Evolutionary conservation across 1,284 basidiomycete genomes (phyloP).

Genomic region (Fistulinella cinereoalba): DNA sequence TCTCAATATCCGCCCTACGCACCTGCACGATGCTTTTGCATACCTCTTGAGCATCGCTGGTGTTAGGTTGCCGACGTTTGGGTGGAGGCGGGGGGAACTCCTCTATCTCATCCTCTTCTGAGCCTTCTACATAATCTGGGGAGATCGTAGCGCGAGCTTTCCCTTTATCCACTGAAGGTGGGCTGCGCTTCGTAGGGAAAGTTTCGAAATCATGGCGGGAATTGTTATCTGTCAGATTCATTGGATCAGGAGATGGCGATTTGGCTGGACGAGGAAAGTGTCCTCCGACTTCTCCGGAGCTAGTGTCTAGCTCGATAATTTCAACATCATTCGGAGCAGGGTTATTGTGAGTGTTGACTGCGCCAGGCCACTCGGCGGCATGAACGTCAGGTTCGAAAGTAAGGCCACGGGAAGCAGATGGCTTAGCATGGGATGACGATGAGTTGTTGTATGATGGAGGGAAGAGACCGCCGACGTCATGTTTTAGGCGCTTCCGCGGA

Average conservation of each 20-base stretch:
- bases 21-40: conserved; percentile 17
- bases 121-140: conserved; percentile 11
- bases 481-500: conserved; percentile 24
- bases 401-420: background rate
- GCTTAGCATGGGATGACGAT: conserved; percentile 5
- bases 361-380: conserved; percentile 4
- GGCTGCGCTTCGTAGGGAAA: conserved; percentile 10
- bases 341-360: conserved; percentile 1
- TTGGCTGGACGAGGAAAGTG: conserved; percentile 9
- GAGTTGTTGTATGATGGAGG: background rate
- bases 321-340: conserved; percentile 15
- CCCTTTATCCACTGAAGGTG: conserved; percentile 17
- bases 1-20: background rate
- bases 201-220: conserved; percentile 26
- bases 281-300: conserved; percentile 26
- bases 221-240: background rate
- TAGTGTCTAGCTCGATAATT: conserved; percentile 16
- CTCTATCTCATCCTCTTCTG: conserved; percentile 25
- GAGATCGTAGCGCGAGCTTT: conserved; percentile 20
- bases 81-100: conserved; percentile 15
- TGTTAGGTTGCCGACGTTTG: background rate
- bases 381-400: conserved; percentile 26
- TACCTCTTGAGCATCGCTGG: conserved; percentile 16
- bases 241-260: conserved; percentile 29
- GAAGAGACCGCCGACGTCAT: conserved; percentile 7